Percentiles rank a stretch among this genome's conserved stretches.
Evolutionary conservation across 495 filamentous ascomycete species (phyloP).

Genomic region (Lasiosphaeris hirsuta): DNA sequence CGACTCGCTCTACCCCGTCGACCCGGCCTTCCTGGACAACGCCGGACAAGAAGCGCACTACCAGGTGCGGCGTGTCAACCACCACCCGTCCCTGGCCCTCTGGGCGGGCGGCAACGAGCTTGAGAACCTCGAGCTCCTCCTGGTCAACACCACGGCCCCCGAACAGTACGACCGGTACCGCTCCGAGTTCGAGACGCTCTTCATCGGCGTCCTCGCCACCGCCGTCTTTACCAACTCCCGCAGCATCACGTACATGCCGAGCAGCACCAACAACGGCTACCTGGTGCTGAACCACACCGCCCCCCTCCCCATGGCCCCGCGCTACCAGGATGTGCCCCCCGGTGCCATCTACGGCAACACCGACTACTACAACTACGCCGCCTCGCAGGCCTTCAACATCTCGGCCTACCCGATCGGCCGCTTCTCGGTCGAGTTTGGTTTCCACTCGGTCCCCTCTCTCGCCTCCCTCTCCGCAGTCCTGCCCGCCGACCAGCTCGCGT

Average conservation of each 20-base stretch:
- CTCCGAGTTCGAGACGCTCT: constrained; percentile 60
- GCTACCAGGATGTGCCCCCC: constrained; percentile 56
- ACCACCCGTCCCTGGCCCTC: constrained; percentile 64
- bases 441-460: constrained; percentile 63
- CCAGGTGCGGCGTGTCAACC: constrained; percentile 61
- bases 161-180: constrained; percentile 41
- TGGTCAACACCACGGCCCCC: constrained; percentile 45
- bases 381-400: constrained; percentile 53
- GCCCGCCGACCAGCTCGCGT: constrained; percentile 47
- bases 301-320: constrained; percentile 55
- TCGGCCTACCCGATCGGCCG: constrained; percentile 56
- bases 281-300: constrained; percentile 54
- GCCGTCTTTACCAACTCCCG: constrained; percentile 61
- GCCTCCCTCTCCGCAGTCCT: constrained; percentile 60
- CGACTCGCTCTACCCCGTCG: constrained; percentile 59
- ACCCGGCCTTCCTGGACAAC: constrained; percentile 56
- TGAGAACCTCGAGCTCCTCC: constrained; percentile 52
- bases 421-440: constrained; percentile 68
- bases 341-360: constrained; percentile 65
- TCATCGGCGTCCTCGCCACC: constrained; percentile 57
- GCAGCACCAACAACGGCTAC: constrained; percentile 65
- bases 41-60: constrained; percentile 57
- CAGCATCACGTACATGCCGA: constrained; percentile 66
- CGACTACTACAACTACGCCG: constrained; percentile 67
- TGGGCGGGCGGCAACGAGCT: constrained; percentile 70